phyloP scores from a whole-genome alignment of 2,329 filamentous ascomycete genomes.

The Exophiala alcalophila region DNA sequence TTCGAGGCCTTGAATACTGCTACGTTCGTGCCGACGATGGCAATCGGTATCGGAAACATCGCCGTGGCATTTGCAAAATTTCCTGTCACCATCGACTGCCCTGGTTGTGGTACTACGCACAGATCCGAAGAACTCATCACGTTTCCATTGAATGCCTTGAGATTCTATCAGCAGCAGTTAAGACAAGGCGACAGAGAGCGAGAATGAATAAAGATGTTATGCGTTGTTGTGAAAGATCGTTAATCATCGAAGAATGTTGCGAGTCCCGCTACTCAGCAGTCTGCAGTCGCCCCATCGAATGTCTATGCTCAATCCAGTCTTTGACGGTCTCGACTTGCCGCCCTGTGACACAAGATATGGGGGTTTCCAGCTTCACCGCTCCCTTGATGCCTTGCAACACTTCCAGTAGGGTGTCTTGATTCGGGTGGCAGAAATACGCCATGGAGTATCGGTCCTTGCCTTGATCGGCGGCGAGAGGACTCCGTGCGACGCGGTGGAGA shows the following conservation, averaged over 20 bases:
- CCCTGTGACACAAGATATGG: conserved; percentile 19
- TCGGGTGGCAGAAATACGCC: conserved; percentile 88
- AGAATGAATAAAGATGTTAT: too few relatives aligned
- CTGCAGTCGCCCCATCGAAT: conserved; percentile 18
- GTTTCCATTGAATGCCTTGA: too few relatives aligned
- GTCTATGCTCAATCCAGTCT: conserved; percentile 24
- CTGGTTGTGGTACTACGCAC: too few relatives aligned
- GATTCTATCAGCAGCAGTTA: too few relatives aligned
- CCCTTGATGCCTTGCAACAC: conserved; percentile 73
- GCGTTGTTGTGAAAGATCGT: too few relatives aligned
- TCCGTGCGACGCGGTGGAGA: conserved; percentile 59
- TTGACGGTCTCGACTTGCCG: conserved; percentile 18
- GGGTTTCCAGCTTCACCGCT: conserved; percentile 55
- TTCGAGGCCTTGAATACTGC: too few relatives aligned
- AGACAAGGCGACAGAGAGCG: too few relatives aligned
- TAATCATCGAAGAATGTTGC: neutral
- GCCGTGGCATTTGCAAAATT: too few relatives aligned
- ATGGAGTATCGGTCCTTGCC: conserved; percentile 69
- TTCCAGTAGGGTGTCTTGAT: conserved; percentile 71
- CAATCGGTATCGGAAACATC: too few relatives aligned
- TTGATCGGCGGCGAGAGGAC: conserved; percentile 56
- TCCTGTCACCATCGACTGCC: too few relatives aligned
- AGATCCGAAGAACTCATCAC: too few relatives aligned
- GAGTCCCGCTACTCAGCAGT: conserved; percentile 11
- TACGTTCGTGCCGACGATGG: too few relatives aligned